Evolutionary conservation across 768 basidiomycete species (phyloP), one percentile per base, ranked within the genome.

Genomic region (Lactarius sanguifluus): DNA sequence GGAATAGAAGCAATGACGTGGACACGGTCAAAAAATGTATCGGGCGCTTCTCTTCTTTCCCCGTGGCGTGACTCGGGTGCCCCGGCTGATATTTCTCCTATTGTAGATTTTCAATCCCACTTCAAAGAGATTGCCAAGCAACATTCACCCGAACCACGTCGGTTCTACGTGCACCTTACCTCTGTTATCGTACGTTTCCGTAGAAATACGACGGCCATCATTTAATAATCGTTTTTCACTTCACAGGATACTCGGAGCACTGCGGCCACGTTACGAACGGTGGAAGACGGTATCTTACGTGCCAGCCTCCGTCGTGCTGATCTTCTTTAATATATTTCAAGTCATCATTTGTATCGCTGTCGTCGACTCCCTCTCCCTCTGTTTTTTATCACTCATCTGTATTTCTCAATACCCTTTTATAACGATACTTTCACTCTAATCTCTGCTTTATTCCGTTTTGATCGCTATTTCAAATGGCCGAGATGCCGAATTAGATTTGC

Each of bases 61-160:
- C 47, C 47, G 38, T 56, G 50, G 50, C 50, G 50, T 28, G 25
- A 25, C 50, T 25, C 50, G 50, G 50, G 23, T 23, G 25, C 43
- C 59, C 50, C 38, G 20, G 25, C 60, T 47, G 43, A 57, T 50
- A 5, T 18, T 43, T 36, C 34, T 41, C 47, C 10, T 36, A 57
- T 62, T 52, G 23, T 67, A 92, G 91, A 92, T 75, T 91, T 93
- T 76, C 86, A 88, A 70, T 85, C 87, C 65, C 89, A 91, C 72
- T 92, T 93, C 76, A 89, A 85, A 72, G 90, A 92, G 61, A 88
- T 91, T 43, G 81, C 82, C 56, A 85, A 82, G 68, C 79, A 81
- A 54, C 77, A 81, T 69, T 90, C 90, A 1, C 87, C 88, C 15
- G 79, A 83, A 30, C 82, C 83, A 50, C 83, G 91, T 5, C 82